Evolutionary conservation across 2,329 filamentous ascomycete species (phyloP).

Genomic region (Orbilia quercus): DNA sequence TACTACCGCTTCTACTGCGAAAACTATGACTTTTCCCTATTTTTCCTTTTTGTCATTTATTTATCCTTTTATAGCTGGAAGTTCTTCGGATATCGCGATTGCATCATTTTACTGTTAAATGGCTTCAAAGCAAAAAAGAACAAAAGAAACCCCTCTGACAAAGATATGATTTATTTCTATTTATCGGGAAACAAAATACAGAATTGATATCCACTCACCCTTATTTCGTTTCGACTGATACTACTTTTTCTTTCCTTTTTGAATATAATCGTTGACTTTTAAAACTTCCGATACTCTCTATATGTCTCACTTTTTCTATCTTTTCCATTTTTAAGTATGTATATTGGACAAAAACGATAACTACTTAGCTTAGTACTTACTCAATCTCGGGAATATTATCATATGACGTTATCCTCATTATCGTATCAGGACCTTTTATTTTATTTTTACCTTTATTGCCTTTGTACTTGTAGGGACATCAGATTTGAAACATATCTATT

Average conservation of each 20-base stretch:
- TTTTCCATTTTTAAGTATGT: conserved; percentile 18
- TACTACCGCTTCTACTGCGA: not conserved
- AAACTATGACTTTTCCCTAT: not conserved
- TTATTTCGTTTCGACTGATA: conserved; percentile 12
- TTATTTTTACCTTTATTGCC: not conserved
- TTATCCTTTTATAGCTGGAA: conserved; percentile 10
- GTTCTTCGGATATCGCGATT: conserved; percentile 31
- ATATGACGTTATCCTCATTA: conserved; percentile 53
- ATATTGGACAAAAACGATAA: conserved; percentile 7
- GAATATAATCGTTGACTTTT: not conserved
- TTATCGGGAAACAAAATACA: not conserved
- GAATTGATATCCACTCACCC: conserved; percentile 11
- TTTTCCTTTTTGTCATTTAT: conserved; percentile 7
- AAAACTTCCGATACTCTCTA: not conserved
- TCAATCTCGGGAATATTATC: conserved; percentile 23
- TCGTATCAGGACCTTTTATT: conserved; percentile 30
- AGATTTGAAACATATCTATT: conserved; percentile 37
- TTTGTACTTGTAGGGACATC: conserved; percentile 6
- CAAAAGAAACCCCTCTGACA: conserved; percentile 40
- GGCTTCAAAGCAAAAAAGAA: conserved; percentile 12
- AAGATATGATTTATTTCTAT: conserved; percentile 24
- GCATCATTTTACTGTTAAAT: conserved; percentile 33
- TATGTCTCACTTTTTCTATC: conserved; percentile 16
- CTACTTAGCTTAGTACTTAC: too few relatives aligned
- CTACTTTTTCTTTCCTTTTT: conserved; percentile 10